Evolutionary conservation across 805 yeast genomes (phyloP).

Genomic region (Pichia eremophila): DNA sequence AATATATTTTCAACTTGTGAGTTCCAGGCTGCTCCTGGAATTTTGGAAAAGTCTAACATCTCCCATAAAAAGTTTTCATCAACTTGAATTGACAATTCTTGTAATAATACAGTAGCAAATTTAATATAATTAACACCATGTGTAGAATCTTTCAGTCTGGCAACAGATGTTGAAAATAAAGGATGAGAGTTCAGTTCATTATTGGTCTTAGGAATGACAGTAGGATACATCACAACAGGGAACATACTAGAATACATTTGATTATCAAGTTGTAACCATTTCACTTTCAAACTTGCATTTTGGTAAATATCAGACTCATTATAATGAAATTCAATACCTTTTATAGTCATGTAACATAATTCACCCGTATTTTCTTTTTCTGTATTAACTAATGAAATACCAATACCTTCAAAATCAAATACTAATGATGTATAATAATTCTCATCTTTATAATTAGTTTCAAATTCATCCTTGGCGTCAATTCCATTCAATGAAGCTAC

Average conservation of each 20-base stretch:
- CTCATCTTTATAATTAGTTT: slow-evolving; percentile 44
- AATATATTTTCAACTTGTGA: slow-evolving; percentile 28
- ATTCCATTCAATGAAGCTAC: slow-evolving; percentile 16
- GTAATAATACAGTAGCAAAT: slow-evolving; percentile 81
- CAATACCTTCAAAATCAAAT: slow-evolving; percentile 73
- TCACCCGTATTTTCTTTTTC: slow-evolving; percentile 46
- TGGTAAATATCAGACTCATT: slow-evolving; percentile 81
- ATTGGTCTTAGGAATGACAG: slow-evolving; percentile 75
- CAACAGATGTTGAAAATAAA: slow-evolving; percentile 74
- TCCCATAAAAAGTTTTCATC: slow-evolving; percentile 91
- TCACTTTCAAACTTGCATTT: slow-evolving; percentile 67
- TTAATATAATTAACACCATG: slow-evolving; percentile 89
- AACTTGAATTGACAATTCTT: slow-evolving; percentile 84
- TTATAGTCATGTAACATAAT: slow-evolving; percentile 68
- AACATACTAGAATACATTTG: slow-evolving; percentile 80
- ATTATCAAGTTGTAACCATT: slow-evolving; percentile 94
- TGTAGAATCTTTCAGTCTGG: slow-evolving; percentile 76
- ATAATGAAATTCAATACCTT: slow-evolving; percentile 74
- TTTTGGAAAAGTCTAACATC: slow-evolving; percentile 64
- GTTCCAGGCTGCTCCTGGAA: slow-evolving; percentile 80
- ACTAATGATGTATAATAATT: slow-evolving; percentile 43
- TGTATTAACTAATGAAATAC: slow-evolving; percentile 72
- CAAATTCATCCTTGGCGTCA: slow-evolving; percentile 36
- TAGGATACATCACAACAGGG: slow-evolving; percentile 85
- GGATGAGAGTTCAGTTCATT: slow-evolving; percentile 86